These are phyloP conservation scores for Melampsora abietis-canadensis DNA, from an alignment of 1,284 basidiomycete species.

Conservation along the genomic window DNA sequence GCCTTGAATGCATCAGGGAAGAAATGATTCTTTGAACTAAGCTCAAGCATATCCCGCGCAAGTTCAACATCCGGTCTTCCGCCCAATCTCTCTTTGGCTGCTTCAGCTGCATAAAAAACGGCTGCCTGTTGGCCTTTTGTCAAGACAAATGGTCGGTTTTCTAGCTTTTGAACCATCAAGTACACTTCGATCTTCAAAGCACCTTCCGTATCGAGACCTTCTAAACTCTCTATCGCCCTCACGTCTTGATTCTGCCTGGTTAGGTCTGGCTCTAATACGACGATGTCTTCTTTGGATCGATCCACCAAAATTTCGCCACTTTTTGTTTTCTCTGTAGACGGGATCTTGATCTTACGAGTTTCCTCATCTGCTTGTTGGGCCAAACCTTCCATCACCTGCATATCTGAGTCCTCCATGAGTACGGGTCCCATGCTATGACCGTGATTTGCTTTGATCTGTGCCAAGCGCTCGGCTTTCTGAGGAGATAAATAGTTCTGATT, in stretches of 20 bases:
- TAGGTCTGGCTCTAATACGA: background rate
- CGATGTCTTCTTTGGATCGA: background rate
- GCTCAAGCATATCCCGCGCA: constrained; percentile 2
- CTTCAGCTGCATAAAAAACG: background rate
- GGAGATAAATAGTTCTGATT: background rate
- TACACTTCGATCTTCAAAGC: background rate
- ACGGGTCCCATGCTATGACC: background rate
- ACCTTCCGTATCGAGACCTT: background rate
- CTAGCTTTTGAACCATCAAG: background rate
- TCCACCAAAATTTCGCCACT: background rate
- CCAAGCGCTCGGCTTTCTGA: background rate
- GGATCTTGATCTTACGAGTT: background rate
- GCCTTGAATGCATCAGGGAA: background rate
- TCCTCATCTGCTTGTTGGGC: background rate
- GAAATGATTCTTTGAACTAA: background rate
- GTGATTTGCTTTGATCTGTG: background rate
- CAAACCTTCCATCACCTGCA: background rate
- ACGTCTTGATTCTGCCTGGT: background rate
- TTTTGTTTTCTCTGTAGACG: background rate
- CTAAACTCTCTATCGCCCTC: background rate
- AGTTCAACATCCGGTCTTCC: background rate
- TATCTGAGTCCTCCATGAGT: background rate
- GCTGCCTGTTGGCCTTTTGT: background rate
- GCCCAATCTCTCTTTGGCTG: background rate
- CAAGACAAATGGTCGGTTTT: background rate